Evolutionary conservation across 2,329 filamentous ascomycete genomes (phyloP).

Genomic region (Fusarium pilosicola): DNA sequence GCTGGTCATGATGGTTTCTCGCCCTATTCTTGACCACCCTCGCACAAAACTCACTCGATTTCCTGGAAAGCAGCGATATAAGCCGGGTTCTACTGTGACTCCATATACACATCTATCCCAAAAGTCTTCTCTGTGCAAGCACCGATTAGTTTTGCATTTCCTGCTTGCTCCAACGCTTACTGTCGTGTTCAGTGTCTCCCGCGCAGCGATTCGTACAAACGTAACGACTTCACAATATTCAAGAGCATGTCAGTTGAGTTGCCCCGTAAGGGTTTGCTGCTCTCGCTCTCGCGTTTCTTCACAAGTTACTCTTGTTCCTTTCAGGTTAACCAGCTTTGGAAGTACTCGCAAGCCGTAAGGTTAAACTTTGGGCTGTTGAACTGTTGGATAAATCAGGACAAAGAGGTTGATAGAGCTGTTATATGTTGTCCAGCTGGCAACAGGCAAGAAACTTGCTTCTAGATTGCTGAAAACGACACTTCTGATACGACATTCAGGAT

Average conservation of each 20-base stretch:
- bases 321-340: background rate
- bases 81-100: background rate
- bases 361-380: background rate
- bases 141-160: background rate
- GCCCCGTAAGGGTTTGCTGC: background rate
- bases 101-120: background rate
- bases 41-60: background rate
- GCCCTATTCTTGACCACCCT: slow-evolving; percentile 7
- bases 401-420: background rate
- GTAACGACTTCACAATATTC: too few relatives aligned
- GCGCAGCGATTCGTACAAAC: background rate
- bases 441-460: background rate
- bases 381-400: background rate
- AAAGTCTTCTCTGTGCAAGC: background rate
- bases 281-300: background rate
- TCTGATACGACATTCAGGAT: background rate
- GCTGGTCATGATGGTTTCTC: slow-evolving; percentile 10
- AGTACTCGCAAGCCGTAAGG: background rate
- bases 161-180: background rate
- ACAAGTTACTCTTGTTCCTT: background rate
- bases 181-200: background rate
- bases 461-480: background rate
- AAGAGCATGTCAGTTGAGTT: background rate
- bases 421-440: background rate
- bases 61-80: background rate